These are phyloP conservation scores for Skeletonema menzelii DNA, from an alignment of 108 stramenopile species.

Conservation along the genomic window DNA sequence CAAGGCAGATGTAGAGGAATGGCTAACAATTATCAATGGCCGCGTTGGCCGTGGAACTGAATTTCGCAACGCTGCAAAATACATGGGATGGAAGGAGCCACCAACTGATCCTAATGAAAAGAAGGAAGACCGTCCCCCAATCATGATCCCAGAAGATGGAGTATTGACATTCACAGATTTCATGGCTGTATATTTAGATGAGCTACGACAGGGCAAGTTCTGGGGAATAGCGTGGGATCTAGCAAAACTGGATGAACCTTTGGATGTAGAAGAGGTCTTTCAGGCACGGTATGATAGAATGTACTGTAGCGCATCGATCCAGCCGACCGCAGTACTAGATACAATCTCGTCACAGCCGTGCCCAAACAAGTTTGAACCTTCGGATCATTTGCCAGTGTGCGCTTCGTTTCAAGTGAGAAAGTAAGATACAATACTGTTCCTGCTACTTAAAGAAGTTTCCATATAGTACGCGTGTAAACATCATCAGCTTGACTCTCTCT, in stretches of 20 bases:
- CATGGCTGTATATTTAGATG: slow-evolving; percentile 72
- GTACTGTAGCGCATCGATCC: slow-evolving; percentile 63
- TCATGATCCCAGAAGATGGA: slow-evolving; percentile 66
- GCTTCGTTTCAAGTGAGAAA: slow-evolving; percentile 58
- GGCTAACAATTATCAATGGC: slow-evolving; percentile 81
- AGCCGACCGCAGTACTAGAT: slow-evolving; percentile 67
- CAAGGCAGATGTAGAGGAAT: slow-evolving; percentile 70
- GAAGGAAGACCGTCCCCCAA: slow-evolving; percentile 41
- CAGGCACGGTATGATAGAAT: slow-evolving; percentile 86
- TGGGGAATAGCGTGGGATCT: slow-evolving; percentile 94
- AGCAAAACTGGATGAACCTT: slow-evolving; percentile 70
- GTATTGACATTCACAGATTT: slow-evolving; percentile 69
- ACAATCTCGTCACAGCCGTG: slow-evolving; percentile 48
- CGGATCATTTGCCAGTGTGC: slow-evolving; percentile 91
- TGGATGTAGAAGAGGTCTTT: slow-evolving; percentile 76
- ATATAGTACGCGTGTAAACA: neutral
- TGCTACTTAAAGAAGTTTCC: neutral
- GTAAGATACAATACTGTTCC: neutral
- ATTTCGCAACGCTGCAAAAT: slow-evolving; percentile 67
- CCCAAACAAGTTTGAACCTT: slow-evolving; percentile 85
- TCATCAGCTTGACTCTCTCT: neutral
- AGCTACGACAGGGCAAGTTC: slow-evolving; percentile 87
- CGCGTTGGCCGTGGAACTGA: slow-evolving; percentile 77
- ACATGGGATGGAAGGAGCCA: slow-evolving; percentile 72
- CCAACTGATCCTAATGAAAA: slow-evolving; percentile 28